Evolutionary conservation across 2,329 filamentous ascomycete species (phyloP).

Genomic region (Ascochyta viciae-villosae): DNA sequence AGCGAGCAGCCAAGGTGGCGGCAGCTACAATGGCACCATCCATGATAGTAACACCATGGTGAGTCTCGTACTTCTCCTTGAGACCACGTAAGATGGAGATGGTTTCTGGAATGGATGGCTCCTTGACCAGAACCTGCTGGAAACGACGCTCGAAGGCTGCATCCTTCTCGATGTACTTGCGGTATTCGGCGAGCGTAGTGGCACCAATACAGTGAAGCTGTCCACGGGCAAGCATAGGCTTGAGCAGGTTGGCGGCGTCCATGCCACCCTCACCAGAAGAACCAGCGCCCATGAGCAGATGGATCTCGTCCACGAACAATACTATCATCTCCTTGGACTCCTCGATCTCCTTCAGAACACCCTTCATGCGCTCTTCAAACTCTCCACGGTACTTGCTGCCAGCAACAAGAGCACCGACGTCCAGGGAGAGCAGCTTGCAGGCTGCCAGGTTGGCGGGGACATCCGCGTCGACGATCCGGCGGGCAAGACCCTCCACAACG

Average conservation of each 20-base stretch:
- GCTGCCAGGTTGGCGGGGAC: conserved; percentile 93
- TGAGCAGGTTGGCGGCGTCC: conserved; percentile 97
- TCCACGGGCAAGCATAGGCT: conserved; percentile 96
- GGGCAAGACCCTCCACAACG: conserved; percentile 93
- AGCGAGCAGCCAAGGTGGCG: conserved; percentile 90
- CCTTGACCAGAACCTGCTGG: conserved; percentile 97
- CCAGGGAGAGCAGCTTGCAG: conserved; percentile 92
- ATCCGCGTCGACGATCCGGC: conserved; percentile 94
- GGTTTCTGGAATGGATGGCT: conserved; percentile 86
- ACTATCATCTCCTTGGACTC: conserved; percentile 96
- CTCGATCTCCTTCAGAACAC: conserved; percentile 94
- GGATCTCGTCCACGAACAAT: conserved; percentile 98
- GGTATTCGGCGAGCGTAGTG: conserved; percentile 92
- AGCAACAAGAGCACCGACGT: conserved; percentile 92
- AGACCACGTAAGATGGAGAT: conserved; percentile 97
- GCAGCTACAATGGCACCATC: conserved; percentile 92
- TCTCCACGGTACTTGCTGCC: conserved; percentile 99
- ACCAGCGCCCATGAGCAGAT: conserved; percentile 96
- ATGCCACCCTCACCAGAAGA: conserved; percentile 95
- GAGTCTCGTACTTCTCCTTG: conserved; percentile 97
- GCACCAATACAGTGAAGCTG: conserved; percentile 98
- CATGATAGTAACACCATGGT: conserved; percentile 96
- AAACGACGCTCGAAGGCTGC: conserved; percentile 97
- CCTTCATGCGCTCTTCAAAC: conserved; percentile 99
- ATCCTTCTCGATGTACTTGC: conserved; percentile 99